A percentile compares a stretch with the other conserved stretches of the same genome.
These are phyloP conservation scores for Macroventuria anomochaeta DNA, from an alignment of 2,329 filamentous ascomycete genomes.

Conservation along the genomic window DNA sequence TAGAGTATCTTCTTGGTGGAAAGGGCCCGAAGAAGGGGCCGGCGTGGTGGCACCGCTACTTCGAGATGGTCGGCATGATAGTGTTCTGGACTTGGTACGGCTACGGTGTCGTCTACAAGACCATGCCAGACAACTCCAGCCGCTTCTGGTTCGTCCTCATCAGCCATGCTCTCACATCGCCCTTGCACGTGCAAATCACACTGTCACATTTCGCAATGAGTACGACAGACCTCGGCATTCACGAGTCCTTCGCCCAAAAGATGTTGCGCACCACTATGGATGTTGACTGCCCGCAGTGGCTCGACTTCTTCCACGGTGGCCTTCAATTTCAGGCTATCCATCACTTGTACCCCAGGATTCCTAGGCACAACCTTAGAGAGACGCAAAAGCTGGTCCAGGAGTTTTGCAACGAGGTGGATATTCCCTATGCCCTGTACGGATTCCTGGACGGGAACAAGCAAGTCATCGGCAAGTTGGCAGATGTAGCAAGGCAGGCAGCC, in stretches of 20 bases:
- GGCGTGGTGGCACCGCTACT: slow-evolving; percentile 71
- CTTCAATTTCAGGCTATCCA: slow-evolving; percentile 76
- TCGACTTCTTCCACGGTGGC: slow-evolving; percentile 75
- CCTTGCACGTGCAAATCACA: slow-evolving; percentile 74
- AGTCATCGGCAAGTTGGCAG: slow-evolving; percentile 61
- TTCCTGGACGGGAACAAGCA: slow-evolving; percentile 69
- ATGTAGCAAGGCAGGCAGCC: slow-evolving; percentile 67
- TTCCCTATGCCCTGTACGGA: slow-evolving; percentile 67
- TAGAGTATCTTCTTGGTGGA: slow-evolving; percentile 67
- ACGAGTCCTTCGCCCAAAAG: slow-evolving; percentile 72
- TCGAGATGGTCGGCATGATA: slow-evolving; percentile 67
- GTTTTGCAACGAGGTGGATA: slow-evolving; percentile 69
- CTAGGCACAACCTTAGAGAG: slow-evolving; percentile 69
- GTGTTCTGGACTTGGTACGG: slow-evolving; percentile 74
- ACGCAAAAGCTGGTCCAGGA: slow-evolving; percentile 66
- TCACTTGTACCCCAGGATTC: slow-evolving; percentile 72
- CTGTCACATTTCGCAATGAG: slow-evolving; percentile 77
- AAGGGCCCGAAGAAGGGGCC: slow-evolving; percentile 63
- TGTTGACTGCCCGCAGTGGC: slow-evolving; percentile 73
- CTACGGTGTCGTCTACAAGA: slow-evolving; percentile 67
- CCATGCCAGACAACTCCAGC: slow-evolving; percentile 63
- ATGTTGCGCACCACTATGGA: slow-evolving; percentile 77
- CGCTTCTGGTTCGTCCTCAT: slow-evolving; percentile 69
- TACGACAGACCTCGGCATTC: slow-evolving; percentile 67
- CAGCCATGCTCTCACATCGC: slow-evolving; percentile 70